These are phyloP conservation scores for Colletotrichum sp. DNA, from an alignment of 2,329 filamentous ascomycete genomes.

Conservation along the genomic window DNA sequence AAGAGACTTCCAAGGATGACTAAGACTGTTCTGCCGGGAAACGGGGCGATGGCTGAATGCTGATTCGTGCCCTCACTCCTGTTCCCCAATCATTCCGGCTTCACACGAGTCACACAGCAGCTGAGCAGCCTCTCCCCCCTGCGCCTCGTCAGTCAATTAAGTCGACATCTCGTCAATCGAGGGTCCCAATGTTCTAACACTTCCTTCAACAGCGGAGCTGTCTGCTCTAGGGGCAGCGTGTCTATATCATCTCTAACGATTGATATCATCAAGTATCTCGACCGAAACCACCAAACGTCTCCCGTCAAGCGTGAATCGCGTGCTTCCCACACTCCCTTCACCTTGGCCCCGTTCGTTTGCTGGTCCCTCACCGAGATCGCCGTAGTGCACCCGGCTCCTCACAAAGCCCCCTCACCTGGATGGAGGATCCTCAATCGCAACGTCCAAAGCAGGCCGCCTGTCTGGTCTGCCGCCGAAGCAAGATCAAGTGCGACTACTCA, in stretches of 20 bases:
- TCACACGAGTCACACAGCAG: conserved; percentile 14
- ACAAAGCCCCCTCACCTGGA: conserved; percentile 20
- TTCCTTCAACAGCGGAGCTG: conserved; percentile 21
- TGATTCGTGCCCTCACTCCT: conserved; percentile 21
- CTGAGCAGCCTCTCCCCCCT: background rate
- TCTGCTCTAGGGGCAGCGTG: conserved; percentile 21
- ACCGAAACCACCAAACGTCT: background rate
- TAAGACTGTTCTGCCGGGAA: conserved; percentile 8
- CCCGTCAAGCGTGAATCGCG: background rate
- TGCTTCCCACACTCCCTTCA: background rate
- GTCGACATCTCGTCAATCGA: conserved; percentile 12
- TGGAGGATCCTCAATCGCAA: conserved; percentile 20
- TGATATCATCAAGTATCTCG: background rate
- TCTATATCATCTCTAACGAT: conserved; percentile 9
- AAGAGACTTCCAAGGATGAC: conserved; percentile 3
- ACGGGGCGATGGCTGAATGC: conserved; percentile 10
- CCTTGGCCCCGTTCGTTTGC: background rate
- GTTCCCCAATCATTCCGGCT: conserved; percentile 17
- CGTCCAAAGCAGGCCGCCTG: conserved; percentile 56
- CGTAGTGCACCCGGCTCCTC: conserved; percentile 17
- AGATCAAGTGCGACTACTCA: conserved; percentile 69
- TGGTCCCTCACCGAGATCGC: conserved; percentile 11
- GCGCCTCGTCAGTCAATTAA: background rate
- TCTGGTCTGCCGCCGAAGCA: conserved; percentile 68
- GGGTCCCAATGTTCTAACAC: conserved; percentile 4